Evolutionary conservation across 257 asterid genomes (phyloP).

Genomic region (Salvia miltiorrhiza): DNA sequence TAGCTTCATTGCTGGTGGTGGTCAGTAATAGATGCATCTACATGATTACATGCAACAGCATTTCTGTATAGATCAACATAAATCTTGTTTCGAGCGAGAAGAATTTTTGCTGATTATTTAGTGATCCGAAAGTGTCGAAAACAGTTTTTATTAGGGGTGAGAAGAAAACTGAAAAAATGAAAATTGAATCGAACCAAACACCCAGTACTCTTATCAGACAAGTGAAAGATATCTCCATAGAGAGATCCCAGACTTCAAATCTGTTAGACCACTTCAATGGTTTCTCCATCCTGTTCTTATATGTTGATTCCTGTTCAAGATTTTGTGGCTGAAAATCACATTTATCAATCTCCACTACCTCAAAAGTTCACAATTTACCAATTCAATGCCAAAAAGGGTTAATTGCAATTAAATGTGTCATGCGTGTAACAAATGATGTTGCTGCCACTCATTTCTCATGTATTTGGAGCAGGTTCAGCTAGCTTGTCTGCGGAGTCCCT

Average conservation of each 20-base stretch:
- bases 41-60: not conserved
- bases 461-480: constrained; percentile 44
- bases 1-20: not conserved
- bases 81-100: not conserved
- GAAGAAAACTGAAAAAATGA: not conserved
- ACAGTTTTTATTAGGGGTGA: not conserved
- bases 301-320: not conserved
- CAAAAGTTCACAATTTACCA: not conserved
- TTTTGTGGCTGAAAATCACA: not conserved
- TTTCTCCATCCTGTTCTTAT: not conserved
- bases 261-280: not conserved
- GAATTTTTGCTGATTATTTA: constrained; percentile 8
- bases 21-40: not conserved
- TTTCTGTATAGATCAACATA: not conserved
- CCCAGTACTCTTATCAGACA: too few relatives aligned
- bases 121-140: not conserved
- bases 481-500: constrained; percentile 54
- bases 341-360: not conserved
- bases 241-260: too few relatives aligned
- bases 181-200: not conserved
- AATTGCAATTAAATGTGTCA: not conserved
- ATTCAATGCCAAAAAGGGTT: not conserved
- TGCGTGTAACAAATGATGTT: not conserved
- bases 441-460: not conserved
- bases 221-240: too few relatives aligned